These are phyloP conservation scores for Pinus tabuliformis DNA, from an alignment of 75 land plant species.

Conservation along the genomic window DNA sequence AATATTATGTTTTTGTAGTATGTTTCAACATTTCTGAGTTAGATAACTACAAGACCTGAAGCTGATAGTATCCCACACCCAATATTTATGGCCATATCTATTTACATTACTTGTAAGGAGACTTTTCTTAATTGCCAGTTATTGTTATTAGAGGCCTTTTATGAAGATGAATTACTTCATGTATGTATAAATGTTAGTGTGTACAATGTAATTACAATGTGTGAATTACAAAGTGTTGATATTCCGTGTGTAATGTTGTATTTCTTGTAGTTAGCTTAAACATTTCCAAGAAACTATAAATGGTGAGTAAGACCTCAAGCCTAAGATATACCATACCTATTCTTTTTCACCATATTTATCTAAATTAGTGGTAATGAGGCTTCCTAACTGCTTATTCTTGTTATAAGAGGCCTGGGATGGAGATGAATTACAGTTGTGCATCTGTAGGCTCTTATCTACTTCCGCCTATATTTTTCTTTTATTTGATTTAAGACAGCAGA, in stretches of 20 bases:
- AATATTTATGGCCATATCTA: not conserved
- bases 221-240: no score
- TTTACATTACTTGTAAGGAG: not conserved
- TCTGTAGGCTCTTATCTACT: no score
- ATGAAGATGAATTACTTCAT: not conserved
- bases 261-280: not conserved
- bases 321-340: no score
- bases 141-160: not conserved
- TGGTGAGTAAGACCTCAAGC: no score
- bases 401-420: no score
- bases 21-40: not conserved
- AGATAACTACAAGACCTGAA: not conserved
- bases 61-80: not conserved
- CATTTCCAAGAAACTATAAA: no score
- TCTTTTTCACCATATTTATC: no score
- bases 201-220: not conserved
- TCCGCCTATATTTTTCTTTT: no score
- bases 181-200: not conserved
- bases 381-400: no score
- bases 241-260: no score
- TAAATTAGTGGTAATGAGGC: no score
- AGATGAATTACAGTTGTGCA: no score
- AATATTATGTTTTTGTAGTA: not conserved
- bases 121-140: not conserved
- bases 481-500: not conserved